Conservation (phyloP, 2,329 filamentous ascomycete genomes). For the Talaromyces sp. region DNA sequence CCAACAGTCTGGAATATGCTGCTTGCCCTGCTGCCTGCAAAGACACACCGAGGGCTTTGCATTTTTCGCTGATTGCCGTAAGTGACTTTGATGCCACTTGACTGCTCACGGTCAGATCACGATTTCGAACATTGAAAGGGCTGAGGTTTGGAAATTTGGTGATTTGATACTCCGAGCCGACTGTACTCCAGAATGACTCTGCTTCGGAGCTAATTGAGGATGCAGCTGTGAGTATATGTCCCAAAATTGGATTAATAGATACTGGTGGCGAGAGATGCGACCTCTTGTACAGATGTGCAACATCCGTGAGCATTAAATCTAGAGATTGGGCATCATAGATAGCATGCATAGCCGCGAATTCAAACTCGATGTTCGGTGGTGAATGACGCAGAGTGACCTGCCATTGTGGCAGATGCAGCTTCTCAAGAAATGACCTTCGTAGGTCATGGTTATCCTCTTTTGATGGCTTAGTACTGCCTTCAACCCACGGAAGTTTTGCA, state of each 20-base stretch:
- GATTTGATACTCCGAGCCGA: conserved; percentile 53
- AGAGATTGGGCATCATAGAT: conserved; percentile 82
- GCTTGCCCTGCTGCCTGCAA: conserved; percentile 73
- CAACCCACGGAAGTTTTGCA: conserved; percentile 40
- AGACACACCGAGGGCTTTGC: conserved; percentile 60
- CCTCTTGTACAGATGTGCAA: conserved; percentile 45
- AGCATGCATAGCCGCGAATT: conserved; percentile 69
- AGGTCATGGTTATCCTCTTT: conserved; percentile 9
- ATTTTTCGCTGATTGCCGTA: conserved; percentile 52
- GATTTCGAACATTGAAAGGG: conserved; percentile 49
- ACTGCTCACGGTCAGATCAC: conserved; percentile 34
- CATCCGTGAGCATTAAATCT: conserved; percentile 58
- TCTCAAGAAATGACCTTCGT: conserved; percentile 34
- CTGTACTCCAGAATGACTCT: conserved; percentile 60
- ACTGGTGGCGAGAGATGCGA: conserved; percentile 13
- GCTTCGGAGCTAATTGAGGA: conserved; percentile 23
- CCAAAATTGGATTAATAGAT: conserved; percentile 44
- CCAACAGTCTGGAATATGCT: conserved; percentile 71
- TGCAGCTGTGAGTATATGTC: conserved; percentile 43
- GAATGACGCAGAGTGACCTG: conserved; percentile 49
- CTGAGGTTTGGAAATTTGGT: conserved; percentile 75
- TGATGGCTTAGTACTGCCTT: not conserved
- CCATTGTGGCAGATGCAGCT: conserved; percentile 62
- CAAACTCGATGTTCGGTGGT: conserved; percentile 31
- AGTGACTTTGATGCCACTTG: conserved; percentile 41